phyloP scores from a whole-genome alignment of 768 basidiomycete species.

The Kwoniella newhampshirensis region DNA sequence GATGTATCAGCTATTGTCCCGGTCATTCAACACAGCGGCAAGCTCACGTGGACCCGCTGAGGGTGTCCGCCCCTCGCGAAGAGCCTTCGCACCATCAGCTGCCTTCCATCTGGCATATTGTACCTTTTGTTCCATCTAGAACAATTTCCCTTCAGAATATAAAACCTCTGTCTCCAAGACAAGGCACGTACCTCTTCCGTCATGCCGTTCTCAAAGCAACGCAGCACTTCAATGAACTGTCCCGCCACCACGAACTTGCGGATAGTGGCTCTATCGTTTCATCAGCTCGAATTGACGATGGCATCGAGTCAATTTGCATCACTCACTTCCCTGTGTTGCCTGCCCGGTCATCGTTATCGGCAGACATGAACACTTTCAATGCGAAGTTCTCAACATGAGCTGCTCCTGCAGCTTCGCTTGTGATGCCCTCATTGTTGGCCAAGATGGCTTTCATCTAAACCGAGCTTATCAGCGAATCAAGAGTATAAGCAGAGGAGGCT shows the following conservation, averaged over 20 bases:
- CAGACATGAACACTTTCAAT: slow-evolving; percentile 76
- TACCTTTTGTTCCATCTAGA: slow-evolving; percentile 79
- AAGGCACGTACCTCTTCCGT: slow-evolving; percentile 48
- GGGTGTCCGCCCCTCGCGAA: slow-evolving; percentile 87
- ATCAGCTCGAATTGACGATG: background rate
- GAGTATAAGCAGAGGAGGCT: background rate
- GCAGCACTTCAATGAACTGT: slow-evolving; percentile 87
- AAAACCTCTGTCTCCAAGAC: background rate
- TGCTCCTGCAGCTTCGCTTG: slow-evolving; percentile 74
- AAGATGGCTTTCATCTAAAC: slow-evolving; percentile 70
- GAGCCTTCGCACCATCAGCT: slow-evolving; percentile 86
- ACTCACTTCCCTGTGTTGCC: slow-evolving; percentile 72
- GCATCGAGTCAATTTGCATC: background rate
- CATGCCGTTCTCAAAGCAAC: slow-evolving; percentile 54
- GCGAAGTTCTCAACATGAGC: slow-evolving; percentile 97
- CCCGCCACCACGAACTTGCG: slow-evolving; percentile 93
- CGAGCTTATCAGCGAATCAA: background rate
- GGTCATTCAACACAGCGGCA: background rate
- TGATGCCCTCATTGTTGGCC: slow-evolving; percentile 72
- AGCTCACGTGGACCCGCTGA: slow-evolving; percentile 71
- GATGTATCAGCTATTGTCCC: background rate
- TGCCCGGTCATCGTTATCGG: slow-evolving; percentile 86
- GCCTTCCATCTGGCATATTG: slow-evolving; percentile 98
- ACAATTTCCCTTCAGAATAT: slow-evolving; percentile 1
- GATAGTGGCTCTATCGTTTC: slow-evolving; percentile 68